Evolutionary conservation across 2,329 filamentous ascomycete species (phyloP), one percentile per base, ranked within the genome.

Genomic region (Delphinella strobiligena): DNA sequence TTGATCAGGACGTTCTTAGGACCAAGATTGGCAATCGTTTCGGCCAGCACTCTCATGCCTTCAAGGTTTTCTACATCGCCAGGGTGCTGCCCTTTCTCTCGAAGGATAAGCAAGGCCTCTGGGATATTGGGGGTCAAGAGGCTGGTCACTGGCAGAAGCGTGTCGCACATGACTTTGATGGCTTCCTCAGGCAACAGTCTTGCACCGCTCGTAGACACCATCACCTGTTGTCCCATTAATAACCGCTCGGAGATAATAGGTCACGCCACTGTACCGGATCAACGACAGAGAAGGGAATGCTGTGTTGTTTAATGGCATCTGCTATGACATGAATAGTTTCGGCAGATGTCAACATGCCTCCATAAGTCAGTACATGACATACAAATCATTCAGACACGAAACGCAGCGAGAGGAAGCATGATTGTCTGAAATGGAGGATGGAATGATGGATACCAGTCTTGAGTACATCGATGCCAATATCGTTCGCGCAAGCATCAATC

Each of bases 381-480:
- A n/a, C n/a, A n/a, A n/a, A 33, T 16, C 24, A 17, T 12, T 41
- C 38, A 38, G 27, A n/a, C 17, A 29, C 11, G 12, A 7, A 31
- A 22, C 18, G 8, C 19, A 27, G 1, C 15, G 5, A 15, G 27
- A 19, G 18, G 9, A 32, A 33, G 18, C 18, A n/a, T 34, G 19
- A 34, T 34, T 30, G 30, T 31, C 9, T 16, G 17, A 34, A 4
- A 16, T 34, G n/a, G 17, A 17, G n/a, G 15, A n/a, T 31, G 34
- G 37, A 39, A n/a, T 17, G 24, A 17, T 31, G 58, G 66, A 51
- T 60, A 93, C 87, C 89, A 35, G 85, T 88, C 63, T 95, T 96
- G 49, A 96, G 76, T 34, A 93, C 86, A 67, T 94, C 86, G 3
- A 84, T 79, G 3, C 81, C 82, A 45, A 96, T 75, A 62, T 96